These are phyloP conservation scores for Emericellopsis atlantica DNA, from an alignment of 2,329 filamentous ascomycete genomes.

Conservation along the genomic window DNA sequence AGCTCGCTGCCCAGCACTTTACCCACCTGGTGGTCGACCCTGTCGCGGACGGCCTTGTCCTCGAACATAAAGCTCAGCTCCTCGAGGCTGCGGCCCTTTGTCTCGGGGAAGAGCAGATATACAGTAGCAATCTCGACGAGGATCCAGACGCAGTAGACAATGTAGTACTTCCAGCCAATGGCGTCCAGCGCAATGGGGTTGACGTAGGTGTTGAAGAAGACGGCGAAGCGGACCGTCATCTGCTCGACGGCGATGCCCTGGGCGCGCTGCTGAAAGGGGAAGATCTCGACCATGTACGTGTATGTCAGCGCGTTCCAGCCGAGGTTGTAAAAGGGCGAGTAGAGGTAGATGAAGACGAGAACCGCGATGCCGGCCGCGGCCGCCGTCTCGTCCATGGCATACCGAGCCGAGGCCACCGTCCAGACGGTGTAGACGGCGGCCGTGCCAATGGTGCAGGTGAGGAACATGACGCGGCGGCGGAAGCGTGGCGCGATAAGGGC, in stretches of 20 bases:
- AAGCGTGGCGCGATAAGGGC: slow-evolving; percentile 27
- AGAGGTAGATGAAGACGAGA: slow-evolving; percentile 16
- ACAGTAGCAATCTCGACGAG: slow-evolving; percentile 9
- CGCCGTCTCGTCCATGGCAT: slow-evolving; percentile 12
- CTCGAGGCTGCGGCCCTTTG: slow-evolving; percentile 30
- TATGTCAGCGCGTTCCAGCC: slow-evolving; percentile 13
- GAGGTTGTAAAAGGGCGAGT: slow-evolving; percentile 13
- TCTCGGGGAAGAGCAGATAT: slow-evolving; percentile 18
- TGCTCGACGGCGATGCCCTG: slow-evolving; percentile 16
- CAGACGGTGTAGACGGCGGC: slow-evolving; percentile 15
- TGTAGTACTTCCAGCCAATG: slow-evolving; percentile 13
- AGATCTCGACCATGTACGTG: slow-evolving; percentile 14
- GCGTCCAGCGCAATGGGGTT: slow-evolving; percentile 10
- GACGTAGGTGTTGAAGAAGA: slow-evolving; percentile 4
- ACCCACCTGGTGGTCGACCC: neutral
- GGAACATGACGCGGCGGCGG: slow-evolving; percentile 6
- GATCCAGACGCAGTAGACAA: slow-evolving; percentile 12
- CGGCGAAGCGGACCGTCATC: slow-evolving; percentile 2
- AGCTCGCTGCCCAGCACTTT: neutral
- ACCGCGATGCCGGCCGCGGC: slow-evolving; percentile 22
- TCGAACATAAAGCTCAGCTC: slow-evolving; percentile 22
- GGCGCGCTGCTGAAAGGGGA: slow-evolving; percentile 12
- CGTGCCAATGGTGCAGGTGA: slow-evolving; percentile 9
- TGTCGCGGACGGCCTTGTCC: neutral
- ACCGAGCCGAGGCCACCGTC: slow-evolving; percentile 31